Conservation (phyloP, 2,329 filamentous ascomycete genomes). For the Aspergillus sclerotialis region DNA sequence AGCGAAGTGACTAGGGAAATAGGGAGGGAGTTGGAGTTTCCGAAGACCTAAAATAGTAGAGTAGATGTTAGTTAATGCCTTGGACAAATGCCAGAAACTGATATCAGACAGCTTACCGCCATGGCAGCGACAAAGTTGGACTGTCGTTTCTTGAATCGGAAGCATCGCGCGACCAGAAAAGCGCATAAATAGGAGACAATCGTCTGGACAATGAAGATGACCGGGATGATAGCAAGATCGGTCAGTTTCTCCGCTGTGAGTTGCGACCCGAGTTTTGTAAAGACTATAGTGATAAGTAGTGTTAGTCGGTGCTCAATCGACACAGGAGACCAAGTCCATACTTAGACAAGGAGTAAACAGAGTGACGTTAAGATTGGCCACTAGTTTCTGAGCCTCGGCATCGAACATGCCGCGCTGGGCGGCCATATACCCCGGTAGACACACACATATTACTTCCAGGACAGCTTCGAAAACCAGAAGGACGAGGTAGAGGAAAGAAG, state of each 20-base stretch:
- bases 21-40: constrained; percentile 95
- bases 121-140: constrained; percentile 95
- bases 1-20: constrained; percentile 94
- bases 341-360: constrained; percentile 95
- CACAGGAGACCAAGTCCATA: constrained; percentile 40
- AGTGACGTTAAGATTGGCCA: constrained; percentile 92
- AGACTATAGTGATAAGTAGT: constrained; percentile 53
- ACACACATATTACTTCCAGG: constrained; percentile 90
- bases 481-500: constrained; percentile 53
- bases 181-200: constrained; percentile 77
- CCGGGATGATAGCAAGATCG: constrained; percentile 88
- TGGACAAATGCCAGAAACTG: too few species aligned
- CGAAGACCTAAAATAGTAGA: constrained; percentile 61
- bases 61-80: background rate
- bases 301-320: constrained; percentile 6
- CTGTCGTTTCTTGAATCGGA: constrained; percentile 75
- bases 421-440: constrained; percentile 86
- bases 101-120: constrained; percentile 57
- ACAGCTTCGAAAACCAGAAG: constrained; percentile 92
- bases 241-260: constrained; percentile 82
- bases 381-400: constrained; percentile 90
- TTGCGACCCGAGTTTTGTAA: constrained; percentile 93
- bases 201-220: constrained; percentile 87
- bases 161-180: constrained; percentile 61
- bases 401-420: constrained; percentile 88